Evolutionary conservation across 331 rosid genomes (phyloP).

Genomic region (Malus hybrid): DNA sequence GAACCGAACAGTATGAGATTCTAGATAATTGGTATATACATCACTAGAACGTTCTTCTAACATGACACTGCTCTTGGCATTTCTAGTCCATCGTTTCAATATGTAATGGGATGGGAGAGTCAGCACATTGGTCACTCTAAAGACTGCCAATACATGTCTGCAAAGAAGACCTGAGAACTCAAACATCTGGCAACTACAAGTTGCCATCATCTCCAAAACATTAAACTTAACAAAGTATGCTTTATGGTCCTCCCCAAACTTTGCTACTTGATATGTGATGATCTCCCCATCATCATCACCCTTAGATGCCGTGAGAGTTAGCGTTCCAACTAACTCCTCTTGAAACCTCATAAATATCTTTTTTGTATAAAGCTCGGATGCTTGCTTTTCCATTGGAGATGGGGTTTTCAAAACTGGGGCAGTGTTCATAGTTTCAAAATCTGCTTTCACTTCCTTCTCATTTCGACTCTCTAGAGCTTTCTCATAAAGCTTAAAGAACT

Average conservation of each 20-base stretch:
- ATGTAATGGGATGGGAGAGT: conserved; percentile 93
- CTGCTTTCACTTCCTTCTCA: conserved; percentile 97
- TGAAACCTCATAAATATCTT: conserved; percentile 82
- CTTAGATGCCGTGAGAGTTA: conserved; percentile 88
- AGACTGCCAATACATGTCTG: conserved; percentile 92
- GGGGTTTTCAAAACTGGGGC: conserved; percentile 77
- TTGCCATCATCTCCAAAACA: conserved; percentile 85
- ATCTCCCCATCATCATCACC: conserved; percentile 77
- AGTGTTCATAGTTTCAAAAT: conserved; percentile 86
- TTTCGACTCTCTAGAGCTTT: conserved; percentile 96
- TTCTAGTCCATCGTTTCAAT: conserved; percentile 96
- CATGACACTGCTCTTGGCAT: conserved; percentile 87
- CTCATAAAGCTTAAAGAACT: conserved; percentile 91
- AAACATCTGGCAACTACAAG: conserved; percentile 96
- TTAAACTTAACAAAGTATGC: conserved; percentile 69
- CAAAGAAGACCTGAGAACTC: conserved; percentile 99
- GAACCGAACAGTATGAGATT: conserved; percentile 92
- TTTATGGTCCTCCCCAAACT: conserved; percentile 94
- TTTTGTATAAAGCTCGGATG: conserved; percentile 83
- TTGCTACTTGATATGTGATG: conserved; percentile 80
- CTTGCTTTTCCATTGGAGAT: conserved; percentile 98
- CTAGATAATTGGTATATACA: conserved; percentile 75
- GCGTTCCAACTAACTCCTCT: conserved; percentile 92
- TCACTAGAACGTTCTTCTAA: conserved; percentile 70
- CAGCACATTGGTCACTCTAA: conserved; percentile 93